These are phyloP conservation scores for Lepiota brunneoincarnata DNA, from an alignment of 768 basidiomycete genomes.

Conservation along the genomic window DNA sequence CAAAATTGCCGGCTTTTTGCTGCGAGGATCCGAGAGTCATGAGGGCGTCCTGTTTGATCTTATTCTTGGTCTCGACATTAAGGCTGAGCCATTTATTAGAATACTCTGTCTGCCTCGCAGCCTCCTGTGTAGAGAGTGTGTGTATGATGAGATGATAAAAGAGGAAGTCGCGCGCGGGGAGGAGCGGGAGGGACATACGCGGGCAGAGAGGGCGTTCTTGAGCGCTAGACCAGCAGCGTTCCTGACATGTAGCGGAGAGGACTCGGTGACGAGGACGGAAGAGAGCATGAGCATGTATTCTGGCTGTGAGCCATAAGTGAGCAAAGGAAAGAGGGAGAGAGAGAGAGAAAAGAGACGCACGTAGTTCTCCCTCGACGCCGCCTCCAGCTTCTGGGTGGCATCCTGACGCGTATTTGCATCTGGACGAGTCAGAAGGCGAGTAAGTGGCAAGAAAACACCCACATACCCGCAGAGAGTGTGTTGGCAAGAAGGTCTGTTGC, in stretches of 20 bases:
- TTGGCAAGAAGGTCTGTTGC: conserved; percentile 88
- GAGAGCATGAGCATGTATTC: conserved; percentile 93
- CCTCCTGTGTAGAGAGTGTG: conserved; percentile 51
- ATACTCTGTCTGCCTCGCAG: conserved; percentile 70
- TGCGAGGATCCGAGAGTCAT: conserved; percentile 73
- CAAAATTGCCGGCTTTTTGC: conserved; percentile 76
- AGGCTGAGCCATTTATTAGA: conserved; percentile 82
- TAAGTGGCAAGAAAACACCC: conserved; percentile 20
- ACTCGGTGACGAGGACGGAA: conserved; percentile 78
- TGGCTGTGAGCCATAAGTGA: conserved; percentile 49
- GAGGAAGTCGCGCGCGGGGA: conserved; percentile 18
- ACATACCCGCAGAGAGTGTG: conserved; percentile 85
- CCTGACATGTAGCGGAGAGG: conserved; percentile 66
- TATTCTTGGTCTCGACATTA: conserved; percentile 58
- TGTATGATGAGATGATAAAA: conserved; percentile 18
- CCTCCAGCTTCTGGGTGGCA: conserved; percentile 89
- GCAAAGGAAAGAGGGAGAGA: conserved; percentile 13
- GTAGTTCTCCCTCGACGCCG: conserved; percentile 83
- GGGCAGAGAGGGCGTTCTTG: conserved; percentile 91
- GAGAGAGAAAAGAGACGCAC: conserved; percentile 45
- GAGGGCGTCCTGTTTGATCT: conserved; percentile 88
- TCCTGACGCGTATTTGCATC: conserved; percentile 89
- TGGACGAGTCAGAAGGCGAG: conserved; percentile 36
- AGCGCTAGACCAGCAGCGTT: conserved; percentile 96
- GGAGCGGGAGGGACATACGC: conserved; percentile 54